Conservation (phyloP, 345 rosid species). For the Trapa incisa region DNA sequence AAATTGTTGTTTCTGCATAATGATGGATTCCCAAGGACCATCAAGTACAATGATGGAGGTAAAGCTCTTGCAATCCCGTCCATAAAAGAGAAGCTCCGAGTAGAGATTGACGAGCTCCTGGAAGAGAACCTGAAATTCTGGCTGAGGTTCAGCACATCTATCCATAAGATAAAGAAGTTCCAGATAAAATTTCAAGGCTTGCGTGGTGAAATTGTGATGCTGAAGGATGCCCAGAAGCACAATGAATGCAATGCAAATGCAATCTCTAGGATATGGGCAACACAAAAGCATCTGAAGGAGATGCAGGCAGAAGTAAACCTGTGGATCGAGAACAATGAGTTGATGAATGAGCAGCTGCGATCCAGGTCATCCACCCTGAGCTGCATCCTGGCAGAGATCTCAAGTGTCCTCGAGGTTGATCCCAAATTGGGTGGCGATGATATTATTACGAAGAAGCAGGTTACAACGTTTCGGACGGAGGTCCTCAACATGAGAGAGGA, state of each 20-base stretch:
- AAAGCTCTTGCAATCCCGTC: conserved; percentile 15
- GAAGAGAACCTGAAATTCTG: conserved; percentile 93
- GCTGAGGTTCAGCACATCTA: conserved; percentile 73
- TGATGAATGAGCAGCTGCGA: conserved; percentile 58
- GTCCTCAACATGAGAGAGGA: conserved; percentile 85
- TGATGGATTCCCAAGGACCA: conserved; percentile 4
- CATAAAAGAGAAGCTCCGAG: conserved; percentile 50
- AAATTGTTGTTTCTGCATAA: conserved; percentile 13
- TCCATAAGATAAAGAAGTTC: conserved; percentile 65
- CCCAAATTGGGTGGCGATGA: conserved; percentile 16
- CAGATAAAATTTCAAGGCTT: conserved; percentile 52
- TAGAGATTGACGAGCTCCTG: conserved; percentile 51
- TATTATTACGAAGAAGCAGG: conserved; percentile 41
- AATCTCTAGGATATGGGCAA: conserved; percentile 46
- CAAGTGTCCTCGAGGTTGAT: conserved; percentile 23
- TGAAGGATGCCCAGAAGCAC: conserved; percentile 17
- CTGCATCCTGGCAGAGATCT: conserved; percentile 53
- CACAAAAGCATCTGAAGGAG: conserved; percentile 64
- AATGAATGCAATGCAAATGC: conserved; percentile 13
- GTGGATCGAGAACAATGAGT: conserved; percentile 65
- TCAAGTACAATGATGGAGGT: neutral
- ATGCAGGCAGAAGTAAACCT: conserved; percentile 54
- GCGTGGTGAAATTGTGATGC: conserved; percentile 36
- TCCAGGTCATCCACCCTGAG: conserved; percentile 39
- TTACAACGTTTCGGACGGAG: conserved; percentile 80